These are phyloP conservation scores for Lasiosphaeria hispida DNA, from an alignment of 495 filamentous ascomycete species.

Conservation along the genomic window DNA sequence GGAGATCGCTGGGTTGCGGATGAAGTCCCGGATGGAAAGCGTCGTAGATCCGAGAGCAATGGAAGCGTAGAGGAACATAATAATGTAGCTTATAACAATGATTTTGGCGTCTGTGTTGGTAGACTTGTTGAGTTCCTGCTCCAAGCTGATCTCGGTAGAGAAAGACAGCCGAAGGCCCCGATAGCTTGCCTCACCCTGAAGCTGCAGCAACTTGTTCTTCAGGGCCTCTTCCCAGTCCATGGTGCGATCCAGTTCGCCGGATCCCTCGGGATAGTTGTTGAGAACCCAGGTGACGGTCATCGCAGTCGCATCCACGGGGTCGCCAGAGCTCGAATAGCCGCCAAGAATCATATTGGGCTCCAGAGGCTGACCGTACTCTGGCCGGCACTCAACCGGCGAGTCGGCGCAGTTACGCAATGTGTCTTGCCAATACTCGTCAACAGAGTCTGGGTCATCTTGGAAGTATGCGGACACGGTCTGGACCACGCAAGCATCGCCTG, in stretches of 20 bases:
- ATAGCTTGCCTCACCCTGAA: slow-evolving; percentile 76
- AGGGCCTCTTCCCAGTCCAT: slow-evolving; percentile 87
- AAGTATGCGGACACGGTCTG: slow-evolving; percentile 90
- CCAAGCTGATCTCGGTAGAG: slow-evolving; percentile 88
- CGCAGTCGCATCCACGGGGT: slow-evolving; percentile 72
- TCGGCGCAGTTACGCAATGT: slow-evolving; percentile 67
- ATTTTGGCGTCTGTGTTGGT: slow-evolving; percentile 98
- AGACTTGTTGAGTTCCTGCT: slow-evolving; percentile 91
- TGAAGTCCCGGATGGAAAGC: slow-evolving; percentile 66
- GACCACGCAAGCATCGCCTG: slow-evolving; percentile 83
- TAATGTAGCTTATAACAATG: slow-evolving; percentile 92
- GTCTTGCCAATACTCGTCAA: slow-evolving; percentile 67
- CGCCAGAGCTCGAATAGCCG: slow-evolving; percentile 63
- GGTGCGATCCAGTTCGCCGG: slow-evolving; percentile 62
- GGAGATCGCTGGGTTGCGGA: slow-evolving; percentile 75
- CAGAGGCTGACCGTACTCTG: slow-evolving; percentile 81
- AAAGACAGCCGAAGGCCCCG: slow-evolving; percentile 85
- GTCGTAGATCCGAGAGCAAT: slow-evolving; percentile 86
- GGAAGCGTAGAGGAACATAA: slow-evolving; percentile 98
- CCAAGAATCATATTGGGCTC: slow-evolving; percentile 83
- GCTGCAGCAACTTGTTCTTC: slow-evolving; percentile 61
- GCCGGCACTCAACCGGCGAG: slow-evolving; percentile 78
- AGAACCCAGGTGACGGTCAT: slow-evolving; percentile 96
- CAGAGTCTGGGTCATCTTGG: slow-evolving; percentile 55
- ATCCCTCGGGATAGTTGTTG: slow-evolving; percentile 77